Conservation (phyloP, 2,329 filamentous ascomycete species). For the Diaporthe australafricana region DNA sequence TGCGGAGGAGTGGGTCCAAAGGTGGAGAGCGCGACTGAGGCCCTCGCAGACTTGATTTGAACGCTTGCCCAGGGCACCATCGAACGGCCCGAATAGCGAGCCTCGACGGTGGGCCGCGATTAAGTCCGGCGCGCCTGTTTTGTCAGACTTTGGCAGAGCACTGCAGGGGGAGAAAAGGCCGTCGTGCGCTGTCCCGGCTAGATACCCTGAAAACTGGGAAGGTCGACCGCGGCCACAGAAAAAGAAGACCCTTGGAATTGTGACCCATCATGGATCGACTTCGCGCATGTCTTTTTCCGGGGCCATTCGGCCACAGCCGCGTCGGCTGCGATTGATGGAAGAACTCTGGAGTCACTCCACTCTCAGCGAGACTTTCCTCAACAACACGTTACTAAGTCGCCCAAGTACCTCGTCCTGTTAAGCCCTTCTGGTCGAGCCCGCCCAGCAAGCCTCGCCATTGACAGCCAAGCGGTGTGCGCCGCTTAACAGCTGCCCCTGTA, state of each 20-base stretch:
- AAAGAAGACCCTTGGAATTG: slow-evolving; percentile 14
- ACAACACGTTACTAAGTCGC: slow-evolving; percentile 34
- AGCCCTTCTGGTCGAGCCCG: slow-evolving; percentile 21
- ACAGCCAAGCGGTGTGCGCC: slow-evolving; percentile 15
- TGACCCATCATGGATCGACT: slow-evolving; percentile 25
- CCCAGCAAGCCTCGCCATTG: slow-evolving; percentile 12
- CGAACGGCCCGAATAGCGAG: slow-evolving; percentile 26
- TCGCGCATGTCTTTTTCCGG: slow-evolving; percentile 19
- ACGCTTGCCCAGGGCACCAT: not conserved
- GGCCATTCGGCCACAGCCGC: slow-evolving; percentile 21
- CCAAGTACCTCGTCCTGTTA: slow-evolving; percentile 17
- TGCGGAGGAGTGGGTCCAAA: slow-evolving; percentile 7
- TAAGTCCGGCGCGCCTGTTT: not conserved
- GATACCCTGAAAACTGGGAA: not conserved
- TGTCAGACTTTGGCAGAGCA: not conserved
- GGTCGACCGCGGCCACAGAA: not conserved
- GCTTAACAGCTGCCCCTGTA: slow-evolving; percentile 20
- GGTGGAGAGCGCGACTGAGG: slow-evolving; percentile 18
- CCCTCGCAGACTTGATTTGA: not conserved
- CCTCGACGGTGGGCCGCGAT: slow-evolving; percentile 5
- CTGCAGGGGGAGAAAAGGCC: no score
- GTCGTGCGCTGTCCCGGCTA: not conserved
- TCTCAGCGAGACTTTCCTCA: slow-evolving; percentile 28
- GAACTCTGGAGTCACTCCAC: slow-evolving; percentile 39
- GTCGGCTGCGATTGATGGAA: slow-evolving; percentile 37